These are phyloP conservation scores for Chlorella sp. DNA, from an alignment of 139 green algal genomes.

Conservation along the genomic window DNA sequence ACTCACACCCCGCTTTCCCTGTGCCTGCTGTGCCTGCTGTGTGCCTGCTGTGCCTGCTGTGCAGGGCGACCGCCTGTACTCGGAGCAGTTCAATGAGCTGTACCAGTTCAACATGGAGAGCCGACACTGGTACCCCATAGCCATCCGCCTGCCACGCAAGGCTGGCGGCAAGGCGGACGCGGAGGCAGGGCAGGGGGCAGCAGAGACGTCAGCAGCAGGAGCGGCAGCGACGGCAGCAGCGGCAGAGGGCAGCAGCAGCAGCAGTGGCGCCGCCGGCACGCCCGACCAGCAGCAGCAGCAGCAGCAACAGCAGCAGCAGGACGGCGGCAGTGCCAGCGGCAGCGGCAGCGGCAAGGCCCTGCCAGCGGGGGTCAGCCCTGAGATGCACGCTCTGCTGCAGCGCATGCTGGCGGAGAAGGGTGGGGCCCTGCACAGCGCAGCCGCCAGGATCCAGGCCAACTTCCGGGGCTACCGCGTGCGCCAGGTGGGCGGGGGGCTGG, in stretches of 20 bases:
- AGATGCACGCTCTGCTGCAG: conserved; percentile 44
- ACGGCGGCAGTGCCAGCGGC: conserved; percentile 10
- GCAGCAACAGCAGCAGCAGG: not conserved
- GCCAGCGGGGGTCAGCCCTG: conserved; percentile 15
- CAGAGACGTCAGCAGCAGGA: not conserved
- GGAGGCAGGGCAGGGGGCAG: conserved; percentile 4
- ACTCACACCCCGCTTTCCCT: not conserved
- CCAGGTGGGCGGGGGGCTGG: conserved; percentile 59
- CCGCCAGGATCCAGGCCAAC: conserved; percentile 80
- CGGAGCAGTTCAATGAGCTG: conserved; percentile 89
- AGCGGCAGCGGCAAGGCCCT: conserved; percentile 18
- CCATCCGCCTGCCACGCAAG: conserved; percentile 55
- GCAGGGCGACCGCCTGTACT: conserved; percentile 73
- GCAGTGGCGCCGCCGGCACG: not conserved
- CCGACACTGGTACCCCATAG: conserved; percentile 78
- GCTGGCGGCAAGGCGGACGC: conserved; percentile 4
- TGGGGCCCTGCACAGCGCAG: conserved; percentile 66
- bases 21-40: not conserved
- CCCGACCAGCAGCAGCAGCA: not conserved
- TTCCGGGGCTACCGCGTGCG: conserved; percentile 89
- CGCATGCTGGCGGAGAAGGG: conserved; percentile 52
- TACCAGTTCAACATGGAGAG: conserved; percentile 84
- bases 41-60: not conserved
- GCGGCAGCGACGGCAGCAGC: conserved; percentile 7
- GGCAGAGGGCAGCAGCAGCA: conserved; percentile 3